These are phyloP conservation scores for Boechera stricta DNA, from an alignment of 345 rosid species.

Conservation along the genomic window DNA sequence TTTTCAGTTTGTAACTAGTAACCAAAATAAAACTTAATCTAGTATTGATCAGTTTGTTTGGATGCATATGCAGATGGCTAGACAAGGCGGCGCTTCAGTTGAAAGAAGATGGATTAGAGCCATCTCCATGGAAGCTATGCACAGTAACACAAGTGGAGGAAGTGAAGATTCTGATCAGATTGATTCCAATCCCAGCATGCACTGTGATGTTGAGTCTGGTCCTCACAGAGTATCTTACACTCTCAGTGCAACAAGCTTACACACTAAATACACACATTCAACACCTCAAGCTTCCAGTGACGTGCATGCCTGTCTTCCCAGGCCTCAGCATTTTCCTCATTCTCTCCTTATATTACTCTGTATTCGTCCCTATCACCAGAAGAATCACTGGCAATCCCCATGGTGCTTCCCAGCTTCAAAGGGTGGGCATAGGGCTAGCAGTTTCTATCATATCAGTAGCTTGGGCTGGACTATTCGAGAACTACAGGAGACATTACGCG, in stretches of 20 bases:
- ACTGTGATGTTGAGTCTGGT: conserved; percentile 68
- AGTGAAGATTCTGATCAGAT: conserved; percentile 79
- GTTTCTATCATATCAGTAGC: conserved; percentile 70
- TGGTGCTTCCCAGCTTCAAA: conserved; percentile 95
- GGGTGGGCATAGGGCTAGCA: conserved; percentile 78
- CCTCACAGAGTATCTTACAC: conserved; percentile 81
- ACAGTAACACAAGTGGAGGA: conserved; percentile 95
- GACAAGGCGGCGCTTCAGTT: conserved; percentile 89
- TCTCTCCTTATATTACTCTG: conserved; percentile 70
- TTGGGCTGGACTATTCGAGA: conserved; percentile 81
- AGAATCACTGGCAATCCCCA: conserved; percentile 82
- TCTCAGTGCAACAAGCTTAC: conserved; percentile 88
- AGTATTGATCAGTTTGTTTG: conserved; percentile 9
- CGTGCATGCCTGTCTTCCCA: conserved; percentile 94
- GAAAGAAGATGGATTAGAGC: conserved; percentile 72
- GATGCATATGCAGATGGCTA: conserved; percentile 57
- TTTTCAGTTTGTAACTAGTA: background rate
- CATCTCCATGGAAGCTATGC: conserved; percentile 89
- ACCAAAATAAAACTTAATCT: background rate
- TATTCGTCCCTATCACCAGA: conserved; percentile 75
- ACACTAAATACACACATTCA: conserved; percentile 79
- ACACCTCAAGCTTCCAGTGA: conserved; percentile 76
- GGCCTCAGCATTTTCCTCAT: conserved; percentile 84
- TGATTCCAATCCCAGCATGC: conserved; percentile 80
- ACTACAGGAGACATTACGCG: conserved; percentile 75